Base-by-base conservation (phyloP, 1,139 yeast genomes). In the Saccharomycopsis crataegensis region DNA sequence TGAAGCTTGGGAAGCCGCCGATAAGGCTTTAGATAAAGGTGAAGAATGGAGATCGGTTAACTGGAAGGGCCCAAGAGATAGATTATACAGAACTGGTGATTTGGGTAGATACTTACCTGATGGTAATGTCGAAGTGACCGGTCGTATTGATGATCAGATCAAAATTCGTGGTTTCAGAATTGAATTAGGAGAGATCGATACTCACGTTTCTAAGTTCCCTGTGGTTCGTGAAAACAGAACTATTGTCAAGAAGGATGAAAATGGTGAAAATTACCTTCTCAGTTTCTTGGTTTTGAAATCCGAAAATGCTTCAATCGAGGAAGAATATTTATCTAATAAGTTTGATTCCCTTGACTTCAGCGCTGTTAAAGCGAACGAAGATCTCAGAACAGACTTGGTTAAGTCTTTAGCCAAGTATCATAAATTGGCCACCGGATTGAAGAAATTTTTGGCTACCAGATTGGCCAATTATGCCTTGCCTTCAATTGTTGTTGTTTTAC, bases 131-230 rank as follows among this genome's bases (percentile, higher is more conserved):
- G 99, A 93, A 73, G 93, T 98, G 69, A 86, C 96, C 68, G 99
- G 99, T 56, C 82, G 99, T 69, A 99, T 99, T 36, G 99, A 94
- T 71, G 98, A 93, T 67, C 99, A 94, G 70, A 97, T 94, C 59
- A 94, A 94, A 70, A 93, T 94, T 60, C 83, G 99, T 72, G 99
- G 99, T 1, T 94, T 94, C 79, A 82, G 99, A 73, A 94, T 94
- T 61, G 99, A 94, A 71, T 76, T 94, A 55, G 99, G 99, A 60
- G 99, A 94, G 71, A 94, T 94, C 64, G 98, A 94, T 67, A 94
- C 99, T 22, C 96, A 93, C 65, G 79, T 94, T 60, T 89, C 97
- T 12, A 96, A 89, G 68, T 96, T 90, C 72, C 86, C 93, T 2
- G 73, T 82, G 60, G 95, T 93, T 52, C 82, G 98, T 68, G 97